Evolutionary conservation across 2,329 filamentous ascomycete species (phyloP).

Genomic region (Arthrinium puccinioides): DNA sequence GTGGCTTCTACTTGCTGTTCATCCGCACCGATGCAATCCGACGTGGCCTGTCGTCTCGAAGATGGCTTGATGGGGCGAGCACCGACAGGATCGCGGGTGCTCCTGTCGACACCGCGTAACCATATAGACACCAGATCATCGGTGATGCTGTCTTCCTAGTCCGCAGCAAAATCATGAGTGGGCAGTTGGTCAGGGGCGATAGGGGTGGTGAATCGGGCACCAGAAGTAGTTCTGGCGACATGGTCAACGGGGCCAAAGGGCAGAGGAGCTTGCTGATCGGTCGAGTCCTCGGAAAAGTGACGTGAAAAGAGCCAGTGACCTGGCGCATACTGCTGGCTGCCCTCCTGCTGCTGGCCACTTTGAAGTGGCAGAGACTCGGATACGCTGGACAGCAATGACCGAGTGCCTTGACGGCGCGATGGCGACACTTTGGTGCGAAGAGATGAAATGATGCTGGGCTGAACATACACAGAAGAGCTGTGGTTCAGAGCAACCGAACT

Average conservation of each 20-base stretch:
- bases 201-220: not conserved
- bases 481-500: not conserved
- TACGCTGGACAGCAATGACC: not conserved
- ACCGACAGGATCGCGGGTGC: too few species aligned
- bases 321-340: not conserved
- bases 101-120: not conserved
- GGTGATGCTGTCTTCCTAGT: not conserved
- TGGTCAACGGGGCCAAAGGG: not conserved
- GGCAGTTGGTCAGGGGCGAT: not conserved
- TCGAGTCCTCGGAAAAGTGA: not conserved
- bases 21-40: too few species aligned
- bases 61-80: too few species aligned
- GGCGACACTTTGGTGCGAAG: too few species aligned
- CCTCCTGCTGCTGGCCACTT: not conserved
- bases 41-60: too few species aligned
- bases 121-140: not conserved
- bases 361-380: not conserved
- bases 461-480: not conserved
- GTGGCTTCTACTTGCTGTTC: too few species aligned
- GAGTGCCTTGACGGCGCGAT: too few species aligned
- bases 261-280: not conserved
- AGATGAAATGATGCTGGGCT: not conserved
- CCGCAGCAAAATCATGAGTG: not conserved
- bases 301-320: not conserved
- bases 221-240: not conserved